A percentile compares a stretch with the other conserved stretches of the same genome.
Evolutionary conservation across 306 rosid genomes (phyloP).

Genomic region (Casuarina equisetifolia): DNA sequence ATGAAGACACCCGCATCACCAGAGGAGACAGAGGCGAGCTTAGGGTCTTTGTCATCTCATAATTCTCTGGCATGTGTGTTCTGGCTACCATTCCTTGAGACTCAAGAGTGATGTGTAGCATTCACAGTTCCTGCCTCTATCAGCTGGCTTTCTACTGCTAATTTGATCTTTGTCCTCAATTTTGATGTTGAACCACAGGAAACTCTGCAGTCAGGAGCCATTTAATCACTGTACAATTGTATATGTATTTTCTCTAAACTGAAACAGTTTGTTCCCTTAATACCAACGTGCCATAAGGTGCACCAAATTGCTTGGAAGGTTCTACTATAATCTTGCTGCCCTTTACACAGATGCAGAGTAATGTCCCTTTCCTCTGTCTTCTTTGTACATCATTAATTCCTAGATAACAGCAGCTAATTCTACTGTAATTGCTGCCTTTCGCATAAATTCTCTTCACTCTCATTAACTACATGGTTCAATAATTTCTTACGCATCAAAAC

Average conservation of each 20-base stretch:
- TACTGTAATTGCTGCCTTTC: no score
- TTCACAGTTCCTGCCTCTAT: not conserved
- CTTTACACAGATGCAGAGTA: no score
- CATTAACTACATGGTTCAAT: no score
- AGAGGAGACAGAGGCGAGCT: conserved; percentile 93
- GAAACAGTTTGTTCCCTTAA: not conserved
- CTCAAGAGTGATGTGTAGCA: not conserved
- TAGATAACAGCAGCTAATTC: no score
- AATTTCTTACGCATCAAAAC: no score
- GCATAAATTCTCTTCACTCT: no score
- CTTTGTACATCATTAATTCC: no score
- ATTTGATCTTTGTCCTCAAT: not conserved
- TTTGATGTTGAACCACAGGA: not conserved
- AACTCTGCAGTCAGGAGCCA: not conserved
- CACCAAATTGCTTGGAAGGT: not conserved
- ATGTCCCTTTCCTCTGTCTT: no score
- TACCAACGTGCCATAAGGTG: not conserved
- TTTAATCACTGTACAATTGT: conserved; percentile 14
- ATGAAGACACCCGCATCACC: conserved; percentile 64
- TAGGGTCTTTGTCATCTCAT: conserved; percentile 84
- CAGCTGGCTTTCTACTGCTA: not conserved
- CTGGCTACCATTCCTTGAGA: conserved; percentile 7
- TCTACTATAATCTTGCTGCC: not conserved
- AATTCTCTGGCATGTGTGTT: conserved; percentile 22
- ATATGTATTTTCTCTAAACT: conserved; percentile 1